Conservation (phyloP, 495 filamentous ascomycete species). For the Cladorrhinum samala region DNA sequence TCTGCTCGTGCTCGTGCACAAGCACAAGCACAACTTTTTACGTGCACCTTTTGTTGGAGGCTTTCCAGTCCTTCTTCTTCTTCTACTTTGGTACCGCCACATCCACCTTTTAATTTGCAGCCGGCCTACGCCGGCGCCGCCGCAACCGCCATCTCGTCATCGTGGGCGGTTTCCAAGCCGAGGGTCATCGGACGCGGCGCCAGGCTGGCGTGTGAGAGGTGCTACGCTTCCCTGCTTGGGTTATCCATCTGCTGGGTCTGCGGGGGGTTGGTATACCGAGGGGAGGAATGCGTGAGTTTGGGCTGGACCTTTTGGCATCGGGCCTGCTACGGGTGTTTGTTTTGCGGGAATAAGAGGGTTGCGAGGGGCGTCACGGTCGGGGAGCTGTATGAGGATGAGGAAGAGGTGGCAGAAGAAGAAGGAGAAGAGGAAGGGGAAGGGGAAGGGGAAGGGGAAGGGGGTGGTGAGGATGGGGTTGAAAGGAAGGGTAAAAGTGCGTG, state of each 20-base stretch:
- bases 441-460: slow-evolving; percentile 5
- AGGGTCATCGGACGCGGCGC: slow-evolving; percentile 23
- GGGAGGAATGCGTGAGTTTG: slow-evolving; percentile 39
- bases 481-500: too few species aligned
- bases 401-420: background rate
- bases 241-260: slow-evolving; percentile 46
- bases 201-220: slow-evolving; percentile 35
- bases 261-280: slow-evolving; percentile 39
- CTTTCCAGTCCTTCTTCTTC: slow-evolving; percentile 8
- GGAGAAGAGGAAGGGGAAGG: background rate
- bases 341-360: slow-evolving; percentile 30
- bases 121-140: too few species aligned
- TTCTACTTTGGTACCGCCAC: too few species aligned
- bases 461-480: too few species aligned
- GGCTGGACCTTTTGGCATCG: slow-evolving; percentile 48
- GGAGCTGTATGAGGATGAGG: slow-evolving; percentile 17
- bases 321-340: slow-evolving; percentile 42
- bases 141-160: too few species aligned
- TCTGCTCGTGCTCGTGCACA: background rate
- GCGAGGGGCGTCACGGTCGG: slow-evolving; percentile 7
- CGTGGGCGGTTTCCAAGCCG: background rate
- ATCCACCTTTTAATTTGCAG: too few species aligned
- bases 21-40: slow-evolving; percentile 25
- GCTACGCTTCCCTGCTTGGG: slow-evolving; percentile 34
- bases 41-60: slow-evolving; percentile 45